Conservation (phyloP, 2,329 filamentous ascomycete genomes). For the Boeremia lycopersici region DNA sequence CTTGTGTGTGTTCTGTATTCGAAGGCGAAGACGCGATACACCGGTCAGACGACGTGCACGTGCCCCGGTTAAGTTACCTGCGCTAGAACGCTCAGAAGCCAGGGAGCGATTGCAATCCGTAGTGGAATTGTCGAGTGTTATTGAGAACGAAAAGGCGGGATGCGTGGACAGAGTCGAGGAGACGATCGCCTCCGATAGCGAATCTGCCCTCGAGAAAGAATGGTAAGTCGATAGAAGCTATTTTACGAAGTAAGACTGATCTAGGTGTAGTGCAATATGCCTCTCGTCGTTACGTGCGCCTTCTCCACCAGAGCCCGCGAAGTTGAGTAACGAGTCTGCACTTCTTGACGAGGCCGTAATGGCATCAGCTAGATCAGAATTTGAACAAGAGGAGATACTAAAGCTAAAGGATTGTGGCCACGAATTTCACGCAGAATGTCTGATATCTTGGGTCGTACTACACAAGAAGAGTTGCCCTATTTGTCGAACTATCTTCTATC, state of each 20-base stretch:
- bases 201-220: constrained; percentile 32
- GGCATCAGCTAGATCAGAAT: background rate
- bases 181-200: constrained; percentile 11
- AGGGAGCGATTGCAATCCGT: constrained; percentile 29
- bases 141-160: constrained; percentile 5
- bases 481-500: constrained; percentile 37
- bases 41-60: constrained; percentile 4
- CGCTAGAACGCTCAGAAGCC: constrained; percentile 28
- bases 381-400: constrained; percentile 31
- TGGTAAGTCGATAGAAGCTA: constrained; percentile 20
- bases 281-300: constrained; percentile 37
- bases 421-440: constrained; percentile 41
- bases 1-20: constrained; percentile 31
- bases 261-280: constrained; percentile 38
- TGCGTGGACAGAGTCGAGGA: constrained; percentile 6
- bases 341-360: constrained; percentile 12
- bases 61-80: constrained; percentile 20
- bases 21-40: constrained; percentile 19
- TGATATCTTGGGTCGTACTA: constrained; percentile 38
- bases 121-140: constrained; percentile 23
- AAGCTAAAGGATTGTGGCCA: constrained; percentile 34
- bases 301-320: constrained; percentile 35
- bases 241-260: background rate
- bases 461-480: constrained; percentile 42
- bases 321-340: constrained; percentile 18